Evolutionary conservation across 2,329 filamentous ascomycete species (phyloP), one percentile per base, ranked within the genome.

Genomic region (Chrysoporthe cubensis): DNA sequence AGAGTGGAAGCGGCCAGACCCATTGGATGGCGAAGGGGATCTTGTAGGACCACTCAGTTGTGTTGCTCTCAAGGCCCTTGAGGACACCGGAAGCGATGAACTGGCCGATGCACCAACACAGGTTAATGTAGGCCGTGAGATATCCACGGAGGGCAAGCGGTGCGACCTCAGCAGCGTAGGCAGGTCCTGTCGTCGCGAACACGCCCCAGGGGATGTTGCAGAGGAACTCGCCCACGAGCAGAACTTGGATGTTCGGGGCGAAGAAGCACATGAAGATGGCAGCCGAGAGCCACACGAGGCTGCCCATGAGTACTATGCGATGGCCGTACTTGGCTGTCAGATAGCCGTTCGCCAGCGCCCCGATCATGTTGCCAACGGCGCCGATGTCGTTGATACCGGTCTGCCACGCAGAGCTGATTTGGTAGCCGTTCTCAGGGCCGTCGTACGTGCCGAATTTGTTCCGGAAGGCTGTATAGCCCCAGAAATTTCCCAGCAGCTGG

Each of bases 381-480:
- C 74, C 75, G 54, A 78, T 74, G 61, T 74, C 75, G 71, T 78
- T 79, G 58, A 88, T 77, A 2, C 78, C 81, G 26, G 83, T 80
- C 74, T 87, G 85, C 85, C 85, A 87, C 4, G 78, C 72, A 2
- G 83, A 80, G 3, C 80, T 80, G 71, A 88, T 79, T 71, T 85
- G 80, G 59, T 83, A 83, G 9, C 76, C 77, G 26, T 76, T 75
- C 43, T 81, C 72, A 0, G 74, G 69, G 50, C 77, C 70, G 16
- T 76, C 71, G 32, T 62, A 80, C 4, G 72, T 73, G 56, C 82
- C 82, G 67, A 83, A 85, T 71, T 76, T 81, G 67, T 72, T 71
- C 9, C 74, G 76, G 72, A 79, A 83, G 66, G 66, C 71, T 1
- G 74, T 80, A 73, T 82, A 83, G 5, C 77, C 82, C 70, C 79